Evolutionary conservation across 805 yeast genomes (phyloP), one percentile per base, ranked within the genome.

Genomic region (Cyberlindnera mississippiensis): DNA sequence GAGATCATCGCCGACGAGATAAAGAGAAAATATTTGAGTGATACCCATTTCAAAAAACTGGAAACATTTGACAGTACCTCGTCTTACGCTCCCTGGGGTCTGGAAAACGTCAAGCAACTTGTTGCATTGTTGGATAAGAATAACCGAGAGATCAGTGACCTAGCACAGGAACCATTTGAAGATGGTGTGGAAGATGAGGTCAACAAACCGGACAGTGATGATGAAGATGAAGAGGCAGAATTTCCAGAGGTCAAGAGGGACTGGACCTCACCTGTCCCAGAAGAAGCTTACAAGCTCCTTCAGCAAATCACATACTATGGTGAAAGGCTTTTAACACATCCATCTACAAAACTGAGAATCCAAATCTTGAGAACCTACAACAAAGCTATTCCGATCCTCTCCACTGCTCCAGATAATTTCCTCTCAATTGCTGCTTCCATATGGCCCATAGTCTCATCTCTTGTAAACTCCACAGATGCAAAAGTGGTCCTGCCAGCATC

Each of bases 191-290:
- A 70, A 9, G 74, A 66, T 28, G 63, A 56, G 32, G 48, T 52
- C 29, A 60, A 54, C 45, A 57, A 27, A 59, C 73, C 46, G 57
- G 67, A 64, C 19, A 61, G 53, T 30, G 66, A 62, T 32, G 62
- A 63, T 29, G 63, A 61, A 10, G 55, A 50, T 14, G 51, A 52
- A 1, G 59, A 57, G 26, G 52, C 49, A 47, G 18, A 36, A 22
- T 14, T 33, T 3, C 50, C 50, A 4, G 67, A 61, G 28, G 69
- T 67, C 13, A 67, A 45, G 30, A 43, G 36, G 4, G 48, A 68
- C 26, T 89, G 96, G 96, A 50, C 56, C 0, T 82, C 91, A 0
- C 79, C 81, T 0, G 66, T 90, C 0, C 85, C 95, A 0, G 65
- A 72, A 31, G 63, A 70, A 2, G 64, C 83, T 0, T 91, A 86